Conservation (phyloP, 1,139 yeast species). For the Arxiozyma heterogenica region DNA sequence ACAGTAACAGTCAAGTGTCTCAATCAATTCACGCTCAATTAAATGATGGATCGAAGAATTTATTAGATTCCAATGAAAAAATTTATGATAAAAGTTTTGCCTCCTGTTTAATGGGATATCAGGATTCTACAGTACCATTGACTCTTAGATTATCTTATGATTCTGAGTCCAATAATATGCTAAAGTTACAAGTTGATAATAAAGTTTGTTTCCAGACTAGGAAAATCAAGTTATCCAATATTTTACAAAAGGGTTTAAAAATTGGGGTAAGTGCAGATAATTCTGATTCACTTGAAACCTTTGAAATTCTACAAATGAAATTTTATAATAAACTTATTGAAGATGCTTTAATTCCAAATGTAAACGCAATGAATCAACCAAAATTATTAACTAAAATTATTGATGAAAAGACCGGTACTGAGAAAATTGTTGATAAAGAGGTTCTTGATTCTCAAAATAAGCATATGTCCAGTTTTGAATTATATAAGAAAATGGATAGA, state of each 20-base stretch:
- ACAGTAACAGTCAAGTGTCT: slow-evolving; percentile 40
- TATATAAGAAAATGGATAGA: slow-evolving; percentile 28
- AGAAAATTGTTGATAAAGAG: slow-evolving; percentile 24
- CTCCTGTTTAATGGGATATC: slow-evolving; percentile 48
- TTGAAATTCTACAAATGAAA: slow-evolving; percentile 50
- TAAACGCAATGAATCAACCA: slow-evolving; percentile 42
- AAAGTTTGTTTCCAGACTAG: slow-evolving; percentile 60
- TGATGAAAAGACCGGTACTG: slow-evolving; percentile 27
- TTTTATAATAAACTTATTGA: slow-evolving; percentile 45
- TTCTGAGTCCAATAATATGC: slow-evolving; percentile 31
- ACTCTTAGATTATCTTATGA: slow-evolving; percentile 58
- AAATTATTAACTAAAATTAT: slow-evolving; percentile 29
- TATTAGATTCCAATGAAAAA: slow-evolving; percentile 10
- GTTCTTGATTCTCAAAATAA: slow-evolving; percentile 20
- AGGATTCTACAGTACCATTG: slow-evolving; percentile 60
- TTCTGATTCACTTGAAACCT: slow-evolving; percentile 38
- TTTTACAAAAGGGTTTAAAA: slow-evolving; percentile 16
- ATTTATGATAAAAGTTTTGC: slow-evolving; percentile 38
- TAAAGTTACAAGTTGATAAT: slow-evolving; percentile 63
- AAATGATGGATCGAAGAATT: slow-evolving; percentile 39
- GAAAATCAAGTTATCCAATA: slow-evolving; percentile 31
- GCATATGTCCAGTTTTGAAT: slow-evolving; percentile 21
- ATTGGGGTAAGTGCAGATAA: slow-evolving; percentile 50
- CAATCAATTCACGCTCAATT: slow-evolving; percentile 42
- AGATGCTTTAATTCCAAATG: slow-evolving; percentile 51